Evolutionary conservation across 2,329 filamentous ascomycete species (phyloP).

Genomic region (Atkinsonella texensis): DNA sequence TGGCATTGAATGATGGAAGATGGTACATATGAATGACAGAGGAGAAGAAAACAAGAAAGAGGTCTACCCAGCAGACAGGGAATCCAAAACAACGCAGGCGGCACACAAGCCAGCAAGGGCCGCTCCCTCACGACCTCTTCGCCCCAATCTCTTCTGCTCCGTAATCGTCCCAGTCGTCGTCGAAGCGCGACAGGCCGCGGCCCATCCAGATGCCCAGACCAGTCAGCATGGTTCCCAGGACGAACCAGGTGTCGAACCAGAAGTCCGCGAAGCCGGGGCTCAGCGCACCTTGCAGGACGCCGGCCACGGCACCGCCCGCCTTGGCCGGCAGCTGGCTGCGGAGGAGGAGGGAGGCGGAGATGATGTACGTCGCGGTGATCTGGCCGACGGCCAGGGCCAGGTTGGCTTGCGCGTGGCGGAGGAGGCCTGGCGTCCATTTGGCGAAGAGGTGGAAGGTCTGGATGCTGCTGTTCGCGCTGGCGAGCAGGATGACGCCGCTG

Average conservation of each 20-base stretch:
- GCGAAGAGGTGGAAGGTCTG: constrained; percentile 77
- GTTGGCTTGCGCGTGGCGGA: constrained; percentile 64
- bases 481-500: constrained; percentile 69
- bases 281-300: constrained; percentile 68
- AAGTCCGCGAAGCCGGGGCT: constrained; percentile 44
- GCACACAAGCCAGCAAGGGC: too few species aligned
- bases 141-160: constrained; percentile 58
- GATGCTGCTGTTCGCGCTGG: constrained; percentile 70
- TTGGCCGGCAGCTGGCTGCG: constrained; percentile 67
- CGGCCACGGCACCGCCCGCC: constrained; percentile 64
- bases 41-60: background rate
- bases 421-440: constrained; percentile 58
- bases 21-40: too few species aligned
- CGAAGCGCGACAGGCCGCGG: constrained; percentile 39
- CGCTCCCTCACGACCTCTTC: constrained; percentile 53
- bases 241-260: constrained; percentile 85
- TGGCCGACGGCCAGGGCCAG: constrained; percentile 70
- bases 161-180: constrained; percentile 49
- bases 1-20: too few species aligned
- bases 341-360: constrained; percentile 65
- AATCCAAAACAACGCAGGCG: background rate
- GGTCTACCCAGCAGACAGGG: background rate
- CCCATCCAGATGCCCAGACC: constrained; percentile 63
- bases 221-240: constrained; percentile 55
- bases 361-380: constrained; percentile 74